phyloP scores from a whole-genome alignment of 192 early-diverging fungal genomes.

The Linnemannia schmuckeri region DNA sequence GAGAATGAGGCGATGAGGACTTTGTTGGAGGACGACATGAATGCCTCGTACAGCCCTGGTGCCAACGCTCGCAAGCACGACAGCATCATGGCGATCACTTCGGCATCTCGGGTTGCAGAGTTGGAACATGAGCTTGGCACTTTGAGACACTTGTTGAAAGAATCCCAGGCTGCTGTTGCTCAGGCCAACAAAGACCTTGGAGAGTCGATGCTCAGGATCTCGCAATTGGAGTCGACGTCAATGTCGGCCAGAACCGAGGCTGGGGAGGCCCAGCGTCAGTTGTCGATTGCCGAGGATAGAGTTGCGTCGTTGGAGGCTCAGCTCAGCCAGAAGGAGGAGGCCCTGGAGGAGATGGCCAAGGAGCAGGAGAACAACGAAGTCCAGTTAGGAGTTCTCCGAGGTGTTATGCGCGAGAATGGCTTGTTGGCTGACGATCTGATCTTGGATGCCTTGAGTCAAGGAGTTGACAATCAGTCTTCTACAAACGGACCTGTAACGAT shows the following conservation, averaged over 20 bases:
- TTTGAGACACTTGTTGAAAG: constrained; percentile 44
- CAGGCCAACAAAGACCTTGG: constrained; percentile 56
- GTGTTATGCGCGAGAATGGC: constrained; percentile 62
- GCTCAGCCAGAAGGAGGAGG: constrained; percentile 59
- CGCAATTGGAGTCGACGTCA: constrained; percentile 60
- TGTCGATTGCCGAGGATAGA: constrained; percentile 60
- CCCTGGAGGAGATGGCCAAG: constrained; percentile 57
- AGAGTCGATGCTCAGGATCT: constrained; percentile 58
- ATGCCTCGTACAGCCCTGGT: constrained; percentile 49
- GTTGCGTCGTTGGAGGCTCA: constrained; percentile 50
- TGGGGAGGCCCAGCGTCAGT: constrained; percentile 47
- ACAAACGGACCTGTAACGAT: constrained; percentile 10
- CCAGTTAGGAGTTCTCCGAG: constrained; percentile 63
- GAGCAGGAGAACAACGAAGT: constrained; percentile 70
- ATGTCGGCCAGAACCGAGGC: constrained; percentile 61
- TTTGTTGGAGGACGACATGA: constrained; percentile 61
- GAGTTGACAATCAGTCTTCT: constrained; percentile 12
- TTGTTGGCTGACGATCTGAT: constrained; percentile 58
- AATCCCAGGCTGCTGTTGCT: constrained; percentile 48
- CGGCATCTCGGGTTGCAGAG: constrained; percentile 45
- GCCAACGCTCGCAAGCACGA: constrained; percentile 43
- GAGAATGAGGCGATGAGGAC: constrained; percentile 58
- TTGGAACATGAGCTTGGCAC: constrained; percentile 58
- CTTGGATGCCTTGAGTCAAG: constrained; percentile 43
- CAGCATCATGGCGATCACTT: constrained; percentile 55